A percentile compares a stretch with the other conserved stretches of the same genome.
Conservation (phyloP, 2,329 filamentous ascomycete genomes). For the Epichloe typhina region DNA sequence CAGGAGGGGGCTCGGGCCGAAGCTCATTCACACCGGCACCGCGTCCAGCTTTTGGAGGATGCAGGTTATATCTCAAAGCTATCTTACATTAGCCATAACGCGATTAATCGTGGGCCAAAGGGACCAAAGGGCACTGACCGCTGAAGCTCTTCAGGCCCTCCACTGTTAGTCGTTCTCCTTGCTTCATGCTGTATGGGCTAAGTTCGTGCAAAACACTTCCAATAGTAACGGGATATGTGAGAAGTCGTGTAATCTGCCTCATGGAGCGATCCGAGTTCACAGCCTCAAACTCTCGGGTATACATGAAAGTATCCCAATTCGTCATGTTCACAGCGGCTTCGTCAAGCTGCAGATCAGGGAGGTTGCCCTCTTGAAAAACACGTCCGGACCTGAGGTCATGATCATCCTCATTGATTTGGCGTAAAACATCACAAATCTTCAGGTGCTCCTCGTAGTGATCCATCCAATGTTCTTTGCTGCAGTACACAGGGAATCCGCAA, state of each 20-base stretch:
- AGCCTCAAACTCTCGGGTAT: slow-evolving; percentile 80
- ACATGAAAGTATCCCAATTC: slow-evolving; percentile 96
- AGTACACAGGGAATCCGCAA: slow-evolving; percentile 87
- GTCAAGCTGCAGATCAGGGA: slow-evolving; percentile 74
- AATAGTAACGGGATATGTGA: slow-evolving; percentile 89
- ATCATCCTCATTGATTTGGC: slow-evolving; percentile 95
- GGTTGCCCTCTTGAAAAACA: slow-evolving; percentile 87
- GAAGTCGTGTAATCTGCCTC: slow-evolving; percentile 80
- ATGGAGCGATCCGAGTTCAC: slow-evolving; percentile 83
- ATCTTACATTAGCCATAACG: not conserved
- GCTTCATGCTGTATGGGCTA: slow-evolving; percentile 76
- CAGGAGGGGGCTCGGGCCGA: slow-evolving; percentile 70
- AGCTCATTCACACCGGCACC: slow-evolving; percentile 65
- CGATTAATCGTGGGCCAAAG: not conserved
- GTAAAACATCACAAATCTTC: slow-evolving; percentile 79
- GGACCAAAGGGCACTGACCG: slow-evolving; percentile 42
- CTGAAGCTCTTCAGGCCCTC: slow-evolving; percentile 92
- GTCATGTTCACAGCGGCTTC: slow-evolving; percentile 93
- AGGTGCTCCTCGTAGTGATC: slow-evolving; percentile 90
- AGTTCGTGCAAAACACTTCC: slow-evolving; percentile 87
- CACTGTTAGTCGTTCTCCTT: slow-evolving; percentile 60
- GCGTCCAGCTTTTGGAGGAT: slow-evolving; percentile 70
- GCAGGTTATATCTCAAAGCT: slow-evolving; percentile 88
- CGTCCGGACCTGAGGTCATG: slow-evolving; percentile 85
- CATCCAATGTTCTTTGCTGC: slow-evolving; percentile 88